Base-by-base conservation (phyloP, 306 rosid genomes). In the Hippophae gyantsensis region DNA sequence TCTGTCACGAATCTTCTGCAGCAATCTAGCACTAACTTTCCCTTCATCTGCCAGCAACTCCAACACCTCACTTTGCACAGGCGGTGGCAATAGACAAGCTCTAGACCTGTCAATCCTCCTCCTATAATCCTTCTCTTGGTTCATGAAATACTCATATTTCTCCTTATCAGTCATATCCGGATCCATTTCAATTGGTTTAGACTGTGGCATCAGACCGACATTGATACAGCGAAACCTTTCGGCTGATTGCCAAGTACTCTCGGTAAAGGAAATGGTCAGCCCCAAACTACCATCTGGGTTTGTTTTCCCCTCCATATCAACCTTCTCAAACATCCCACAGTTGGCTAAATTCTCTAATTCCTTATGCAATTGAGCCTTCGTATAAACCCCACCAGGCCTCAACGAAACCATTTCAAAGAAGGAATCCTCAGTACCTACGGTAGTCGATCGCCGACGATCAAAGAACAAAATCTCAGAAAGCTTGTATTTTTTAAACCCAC, bases 311-410 rank as follows among this genome's bases (percentile, higher is more conserved):
- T 92, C 96, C 76, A 92, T 52, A 58, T 92, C 95, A 7, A 92
- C 99, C 77, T 88, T 92, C 80, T 88, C 96, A 65, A 92, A 92
- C 99, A 92, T 92, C 47, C 99, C 99, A 48, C 95, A 88, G n/a
- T 83, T 78, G 5, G 88, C 88, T 0, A 92, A 76, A 14, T 74
- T 65, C 52, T 92, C 99, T 3, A 92, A 81, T 81, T 92, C 96
- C 57, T 85, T 92, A 78, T 84, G 95, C 13, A 92, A 87, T 69
- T 88, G 99, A 0, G 95, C 78, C 68, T 79, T 92, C 7, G 96
- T 81, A 78, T 92, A 92, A 3, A 78, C 45, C 6, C 93, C 95
- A 1, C 93, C 90, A 0, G 99, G 88, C 13, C 86, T 62, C 59
- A 92, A 71, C 0, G 95, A 88, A 49, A 92, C 93, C 99, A 92